Evolutionary conservation across 805 yeast species (phyloP), one percentile per base, ranked within the genome.

Genomic region (Saccharomycopsis malanga): DNA sequence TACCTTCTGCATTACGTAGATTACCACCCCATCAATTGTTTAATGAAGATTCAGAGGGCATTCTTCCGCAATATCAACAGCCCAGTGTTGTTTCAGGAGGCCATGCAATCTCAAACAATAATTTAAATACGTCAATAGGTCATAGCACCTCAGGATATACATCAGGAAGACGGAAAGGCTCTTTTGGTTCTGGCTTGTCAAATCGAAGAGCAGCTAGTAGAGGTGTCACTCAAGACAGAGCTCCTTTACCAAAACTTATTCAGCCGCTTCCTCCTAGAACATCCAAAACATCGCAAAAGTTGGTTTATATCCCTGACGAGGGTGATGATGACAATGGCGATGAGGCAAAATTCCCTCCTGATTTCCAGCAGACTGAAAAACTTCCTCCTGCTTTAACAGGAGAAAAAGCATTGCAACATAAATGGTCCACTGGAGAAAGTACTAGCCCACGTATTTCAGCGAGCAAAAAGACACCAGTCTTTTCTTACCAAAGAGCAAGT

Each of bases 211-310:
- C 14, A 18, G 17, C 12, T 4, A 38, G 15, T 9, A n/a, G n/a
- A n/a, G n/a, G n/a, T n/a, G 10, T 32, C 14, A 4, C 30, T 5
- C 30, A 21, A 18, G 42, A 38, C 12, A 29, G 25, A 22, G 22
- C 29, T 3, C 35, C 40, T 3, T 12, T 45, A 2, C 79, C 83
- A 1, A 77, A 74, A 48, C 67, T 76, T 40, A 67, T 75, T 24
- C 77, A 73, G 54, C 63, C 78, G 3, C 65, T 81, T 14, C 87
- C 87, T 1, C 61, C 85, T 7, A 71, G 97, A 64, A 83, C 94
- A 0, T 83, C 95, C 1, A 89, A 87, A 59, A 80, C 86, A 2
- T 81, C 95, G 0, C 94, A 89, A 60, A 81, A 84, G 56, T 70
- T 89, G 56, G 97, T 89, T 3, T 68, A 87, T 38, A 87, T 91